Base-by-base conservation (phyloP, 148 eudicot genomes). In the Selenicereus undatus region DNA sequence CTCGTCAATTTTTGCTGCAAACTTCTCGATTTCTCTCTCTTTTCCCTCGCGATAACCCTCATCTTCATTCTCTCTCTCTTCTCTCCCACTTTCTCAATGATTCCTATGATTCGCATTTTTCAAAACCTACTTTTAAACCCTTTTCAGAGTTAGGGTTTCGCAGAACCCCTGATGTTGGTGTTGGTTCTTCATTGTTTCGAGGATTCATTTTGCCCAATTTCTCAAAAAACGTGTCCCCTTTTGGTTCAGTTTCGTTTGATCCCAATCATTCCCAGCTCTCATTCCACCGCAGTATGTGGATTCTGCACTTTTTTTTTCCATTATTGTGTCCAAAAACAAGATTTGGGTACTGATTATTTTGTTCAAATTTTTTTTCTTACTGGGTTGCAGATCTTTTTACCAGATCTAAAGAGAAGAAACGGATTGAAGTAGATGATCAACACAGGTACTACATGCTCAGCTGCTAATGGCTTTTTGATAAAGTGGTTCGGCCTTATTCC, bases 391-490 rank as follows among this genome's bases (percentile, higher is more conserved):
- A 79, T 87, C 86, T 91, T 81, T 81, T 93, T 39, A 91, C 93
- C 26, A 85, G 97, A 86, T 86, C 94, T 74, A 95, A 93, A 79
- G 91, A 92, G 58, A 86, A 88, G 24, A 82, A 88, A 86, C 83
- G 81, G 83, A 89, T 93, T 84, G 91, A 86, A 87, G 86, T 89
- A 3, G 88, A 84, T 75, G 99, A 91, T 87, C 90, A 83, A 36
- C 86, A 91, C 84, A 91, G 97, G 99, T 84, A 84, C 73, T 42
- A n/a, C 1, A 48, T 73, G 16, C 20, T 71, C 39, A 64, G 27
- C 11, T 24, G 16, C 30, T 18, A 12, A 14, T 1, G 10, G 39
- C 68, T 52, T n/a, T 54, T n/a, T 17, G 12, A 29, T 36, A 12
- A 45, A 65, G 45, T 62, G 20, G 5, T 48, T 29, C 13, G 8